Percentiles rank a stretch among this genome's conserved stretches.
Conservation (phyloP, 2,329 filamentous ascomycete genomes). For the Fusarium circinatum region DNA sequence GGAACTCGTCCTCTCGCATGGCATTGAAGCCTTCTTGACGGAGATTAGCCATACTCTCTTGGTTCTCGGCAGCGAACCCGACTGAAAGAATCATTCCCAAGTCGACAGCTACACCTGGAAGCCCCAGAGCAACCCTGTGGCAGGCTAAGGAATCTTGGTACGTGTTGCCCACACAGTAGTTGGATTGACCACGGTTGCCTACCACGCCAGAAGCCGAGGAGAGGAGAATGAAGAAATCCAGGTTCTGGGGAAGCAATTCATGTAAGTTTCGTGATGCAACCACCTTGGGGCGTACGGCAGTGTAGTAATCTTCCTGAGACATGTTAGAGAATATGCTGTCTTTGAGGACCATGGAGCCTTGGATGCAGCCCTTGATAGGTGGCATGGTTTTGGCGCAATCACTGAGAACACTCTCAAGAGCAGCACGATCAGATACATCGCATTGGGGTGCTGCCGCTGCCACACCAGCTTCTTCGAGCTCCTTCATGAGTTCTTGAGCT, state of each 20-base stretch:
- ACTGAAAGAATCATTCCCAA: constrained; percentile 62
- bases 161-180: constrained; percentile 61
- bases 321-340: constrained; percentile 65
- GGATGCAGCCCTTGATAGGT: constrained; percentile 56
- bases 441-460: constrained; percentile 52
- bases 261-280: constrained; percentile 66
- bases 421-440: constrained; percentile 56
- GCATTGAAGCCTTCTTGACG: background rate
- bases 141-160: constrained; percentile 10
- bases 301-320: constrained; percentile 58
- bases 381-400: constrained; percentile 40
- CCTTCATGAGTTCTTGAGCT: background rate
- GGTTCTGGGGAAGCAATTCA: constrained; percentile 36
- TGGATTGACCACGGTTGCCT: constrained; percentile 62
- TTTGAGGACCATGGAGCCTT: constrained; percentile 57
- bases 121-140: background rate
- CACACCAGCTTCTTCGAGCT: constrained; percentile 36
- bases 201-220: constrained; percentile 63
- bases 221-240: constrained; percentile 66
- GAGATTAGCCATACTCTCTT: constrained; percentile 15
- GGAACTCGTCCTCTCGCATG: constrained; percentile 2
- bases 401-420: constrained; percentile 43
- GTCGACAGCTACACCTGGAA: constrained; percentile 57
- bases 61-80: constrained; percentile 62
- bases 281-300: constrained; percentile 62